These are phyloP conservation scores for Glomus cerebriforme DNA, from an alignment of 192 early-diverging fungal genomes.

Conservation along the genomic window DNA sequence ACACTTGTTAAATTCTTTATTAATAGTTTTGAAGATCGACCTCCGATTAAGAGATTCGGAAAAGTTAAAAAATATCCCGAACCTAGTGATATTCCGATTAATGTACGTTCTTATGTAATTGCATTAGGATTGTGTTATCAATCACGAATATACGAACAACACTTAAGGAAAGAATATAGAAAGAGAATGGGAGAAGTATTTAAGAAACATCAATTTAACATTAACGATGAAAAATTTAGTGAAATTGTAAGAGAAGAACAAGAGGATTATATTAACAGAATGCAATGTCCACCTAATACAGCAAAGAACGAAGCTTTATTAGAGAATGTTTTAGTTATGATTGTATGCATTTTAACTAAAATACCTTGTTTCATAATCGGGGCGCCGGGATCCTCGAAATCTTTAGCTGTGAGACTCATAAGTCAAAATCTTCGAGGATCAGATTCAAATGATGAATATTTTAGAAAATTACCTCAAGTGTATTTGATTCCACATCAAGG, in stretches of 20 bases:
- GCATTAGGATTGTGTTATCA: slow-evolving; percentile 27
- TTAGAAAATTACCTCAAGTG: slow-evolving; percentile 24
- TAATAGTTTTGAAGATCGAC: slow-evolving; percentile 5
- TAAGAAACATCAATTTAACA: slow-evolving; percentile 6
- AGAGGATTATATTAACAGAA: slow-evolving; percentile 28
- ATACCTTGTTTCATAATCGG: slow-evolving; percentile 34
- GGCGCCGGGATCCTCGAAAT: slow-evolving; percentile 33
- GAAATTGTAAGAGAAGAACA: slow-evolving; percentile 23
- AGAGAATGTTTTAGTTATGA: slow-evolving; percentile 30
- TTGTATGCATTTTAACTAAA: slow-evolving; percentile 28
- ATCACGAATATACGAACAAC: slow-evolving; percentile 23
- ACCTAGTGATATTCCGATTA: background rate
- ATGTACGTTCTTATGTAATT: slow-evolving; percentile 1
- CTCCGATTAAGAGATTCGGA: background rate
- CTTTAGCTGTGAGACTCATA: slow-evolving; percentile 25
- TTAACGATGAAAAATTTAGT: slow-evolving; percentile 4
- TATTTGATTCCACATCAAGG: background rate
- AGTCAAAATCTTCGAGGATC: slow-evolving; percentile 21
- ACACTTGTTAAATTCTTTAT: slow-evolving; percentile 18
- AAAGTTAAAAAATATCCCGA: slow-evolving; percentile 3
- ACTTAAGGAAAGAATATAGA: background rate
- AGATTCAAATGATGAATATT: slow-evolving; percentile 26
- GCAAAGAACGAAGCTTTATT: slow-evolving; percentile 28
- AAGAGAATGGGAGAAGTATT: slow-evolving; percentile 20
- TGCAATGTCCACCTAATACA: slow-evolving; percentile 17